A percentile compares a stretch with the other conserved stretches of the same genome.
Conservation (phyloP, 306 rosid genomes). For the Sesbania bispinosa region DNA sequence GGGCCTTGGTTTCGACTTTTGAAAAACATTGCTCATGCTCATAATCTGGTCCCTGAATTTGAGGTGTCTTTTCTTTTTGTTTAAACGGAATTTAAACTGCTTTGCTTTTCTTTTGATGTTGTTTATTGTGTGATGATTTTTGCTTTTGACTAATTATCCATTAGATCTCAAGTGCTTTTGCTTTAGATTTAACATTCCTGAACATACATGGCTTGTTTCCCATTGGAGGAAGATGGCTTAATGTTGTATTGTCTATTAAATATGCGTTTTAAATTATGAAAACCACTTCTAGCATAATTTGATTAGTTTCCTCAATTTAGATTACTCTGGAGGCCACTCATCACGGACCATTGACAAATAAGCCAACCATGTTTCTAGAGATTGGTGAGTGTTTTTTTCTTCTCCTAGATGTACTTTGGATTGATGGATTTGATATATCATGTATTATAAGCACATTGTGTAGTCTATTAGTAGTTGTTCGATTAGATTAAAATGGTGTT, state of each 20-base stretch:
- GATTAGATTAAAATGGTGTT: neutral
- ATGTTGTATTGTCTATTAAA: neutral
- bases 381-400: constrained; percentile 60
- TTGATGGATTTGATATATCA: neutral
- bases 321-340: constrained; percentile 96
- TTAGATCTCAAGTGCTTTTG: neutral
- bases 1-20: constrained; percentile 89
- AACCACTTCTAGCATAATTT: neutral
- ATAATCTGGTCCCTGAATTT: constrained; percentile 76
- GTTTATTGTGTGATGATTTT: neutral
- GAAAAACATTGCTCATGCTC: constrained; percentile 65
- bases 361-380: constrained; percentile 86
- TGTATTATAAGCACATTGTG: neutral
- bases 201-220: neutral
- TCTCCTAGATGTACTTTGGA: neutral
- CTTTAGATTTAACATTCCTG: neutral
- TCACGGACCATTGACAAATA: constrained; percentile 83
- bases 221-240: neutral
- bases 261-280: neutral
- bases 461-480: neutral
- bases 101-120: neutral
- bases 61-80: constrained; percentile 49
- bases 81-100: neutral
- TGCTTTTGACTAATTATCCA: neutral
- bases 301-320: constrained; percentile 43